Evolutionary conservation across 805 yeast genomes (phyloP).

Genomic region (Isabelozyma pseudorhagii): DNA sequence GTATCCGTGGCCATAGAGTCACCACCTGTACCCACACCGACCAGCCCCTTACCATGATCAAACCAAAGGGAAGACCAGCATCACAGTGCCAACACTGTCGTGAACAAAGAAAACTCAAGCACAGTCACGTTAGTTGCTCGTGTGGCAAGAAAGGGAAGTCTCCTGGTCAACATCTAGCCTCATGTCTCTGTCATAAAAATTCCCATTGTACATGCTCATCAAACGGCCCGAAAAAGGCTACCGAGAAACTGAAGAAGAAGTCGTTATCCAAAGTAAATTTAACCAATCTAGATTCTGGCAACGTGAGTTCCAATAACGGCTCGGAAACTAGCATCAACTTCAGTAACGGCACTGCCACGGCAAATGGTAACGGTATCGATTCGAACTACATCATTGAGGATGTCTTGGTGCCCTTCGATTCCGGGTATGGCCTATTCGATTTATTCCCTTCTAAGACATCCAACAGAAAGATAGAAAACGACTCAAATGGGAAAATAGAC

Average conservation of each 20-base stretch:
- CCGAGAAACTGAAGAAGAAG: constrained; percentile 8
- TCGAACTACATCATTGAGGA: constrained; percentile 26
- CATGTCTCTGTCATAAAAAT: constrained; percentile 37
- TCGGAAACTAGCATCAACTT: constrained; percentile 5
- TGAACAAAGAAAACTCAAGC: constrained; percentile 64
- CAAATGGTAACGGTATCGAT: constrained; percentile 1
- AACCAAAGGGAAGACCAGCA: constrained; percentile 95
- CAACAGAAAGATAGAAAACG: background rate
- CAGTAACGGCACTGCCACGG: constrained; percentile 5
- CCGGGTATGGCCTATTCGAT: constrained; percentile 22
- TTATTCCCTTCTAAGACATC: constrained; percentile 15
- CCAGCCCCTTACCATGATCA: constrained; percentile 86
- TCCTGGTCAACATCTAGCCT: constrained; percentile 32
- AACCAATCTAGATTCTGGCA: background rate
- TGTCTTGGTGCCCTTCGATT: constrained; percentile 26
- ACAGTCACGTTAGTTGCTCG: constrained; percentile 65
- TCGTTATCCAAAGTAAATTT: background rate
- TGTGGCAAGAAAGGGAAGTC: constrained; percentile 58
- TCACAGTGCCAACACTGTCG: constrained; percentile 88
- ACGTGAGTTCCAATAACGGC: constrained; percentile 4
- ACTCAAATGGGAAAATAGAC: background rate
- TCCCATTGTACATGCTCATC: constrained; percentile 40
- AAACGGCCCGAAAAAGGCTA: constrained; percentile 10
- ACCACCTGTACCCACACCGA: constrained; percentile 92
- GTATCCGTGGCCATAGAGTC: constrained; percentile 95